Percentiles rank a stretch among this genome's conserved stretches.
phyloP scores from a whole-genome alignment of 176 grass and related monocot species.

The Tillandsia leiboldiana region DNA sequence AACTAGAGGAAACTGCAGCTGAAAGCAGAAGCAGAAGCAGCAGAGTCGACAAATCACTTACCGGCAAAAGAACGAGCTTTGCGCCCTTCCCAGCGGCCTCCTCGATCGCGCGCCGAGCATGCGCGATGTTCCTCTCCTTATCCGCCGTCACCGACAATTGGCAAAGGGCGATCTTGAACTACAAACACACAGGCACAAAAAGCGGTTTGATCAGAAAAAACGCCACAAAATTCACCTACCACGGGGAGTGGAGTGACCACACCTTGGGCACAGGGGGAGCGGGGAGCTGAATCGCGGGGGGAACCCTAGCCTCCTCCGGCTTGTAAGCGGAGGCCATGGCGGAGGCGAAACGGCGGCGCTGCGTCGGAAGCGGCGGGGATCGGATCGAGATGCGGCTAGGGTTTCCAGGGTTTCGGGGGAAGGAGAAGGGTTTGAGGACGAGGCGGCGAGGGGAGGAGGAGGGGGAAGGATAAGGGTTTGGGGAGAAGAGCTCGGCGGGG shows the following conservation, averaged over 20 bases:
- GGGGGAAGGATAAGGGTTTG: not conserved
- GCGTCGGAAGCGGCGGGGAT: not conserved
- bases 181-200: conserved; percentile 13
- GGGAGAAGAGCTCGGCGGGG: not conserved
- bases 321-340: conserved; percentile 19
- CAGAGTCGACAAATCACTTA: conserved; percentile 13
- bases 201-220: too few relatives aligned
- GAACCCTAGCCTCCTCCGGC: conserved; percentile 17
- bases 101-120: conserved; percentile 67
- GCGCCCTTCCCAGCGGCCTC: conserved; percentile 56
- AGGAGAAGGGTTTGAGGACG: not conserved
- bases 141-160: conserved; percentile 74
- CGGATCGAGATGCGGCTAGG: not conserved
- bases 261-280: conserved; percentile 17
- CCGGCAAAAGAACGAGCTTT: conserved; percentile 85
- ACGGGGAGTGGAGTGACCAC: not conserved
- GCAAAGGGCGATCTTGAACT: conserved; percentile 95
- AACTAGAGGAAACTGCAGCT: not conserved
- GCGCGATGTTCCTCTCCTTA: conserved; percentile 74
- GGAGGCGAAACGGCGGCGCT: not conserved
- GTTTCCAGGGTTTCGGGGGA: too few relatives aligned
- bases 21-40: too few relatives aligned
- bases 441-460: not conserved
- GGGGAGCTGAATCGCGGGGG: conserved; percentile 15
- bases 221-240: not conserved